These are phyloP conservation scores for Pyrus communis DNA, from an alignment of 306 rosid genomes.

Conservation along the genomic window DNA sequence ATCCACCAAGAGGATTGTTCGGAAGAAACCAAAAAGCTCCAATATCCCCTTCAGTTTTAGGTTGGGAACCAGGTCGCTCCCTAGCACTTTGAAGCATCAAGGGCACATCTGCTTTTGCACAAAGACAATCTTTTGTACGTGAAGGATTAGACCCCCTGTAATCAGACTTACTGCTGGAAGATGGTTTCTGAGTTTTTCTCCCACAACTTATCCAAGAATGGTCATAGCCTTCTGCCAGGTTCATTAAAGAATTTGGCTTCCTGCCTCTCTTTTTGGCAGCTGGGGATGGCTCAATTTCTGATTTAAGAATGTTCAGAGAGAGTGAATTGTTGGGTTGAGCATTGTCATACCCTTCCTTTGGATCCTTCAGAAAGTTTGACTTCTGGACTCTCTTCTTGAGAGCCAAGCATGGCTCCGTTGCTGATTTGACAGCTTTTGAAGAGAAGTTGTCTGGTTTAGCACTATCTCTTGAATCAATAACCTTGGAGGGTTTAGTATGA, in stretches of 20 bases:
- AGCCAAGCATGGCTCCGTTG: slow-evolving; percentile 19
- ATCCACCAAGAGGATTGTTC: slow-evolving; percentile 12
- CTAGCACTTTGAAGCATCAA: slow-evolving; percentile 12
- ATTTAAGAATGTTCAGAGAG: slow-evolving; percentile 14
- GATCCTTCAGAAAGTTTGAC: slow-evolving; percentile 45
- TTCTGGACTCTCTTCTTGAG: slow-evolving; percentile 50
- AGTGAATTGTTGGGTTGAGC: slow-evolving; percentile 12
- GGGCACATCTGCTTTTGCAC: slow-evolving; percentile 13
- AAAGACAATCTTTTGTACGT: slow-evolving; percentile 16
- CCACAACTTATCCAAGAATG: slow-evolving; percentile 33
- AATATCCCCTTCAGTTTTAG: slow-evolving; percentile 16
- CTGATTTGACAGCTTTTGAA: slow-evolving; percentile 17
- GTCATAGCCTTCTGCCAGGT: slow-evolving; percentile 70
- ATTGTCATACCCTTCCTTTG: slow-evolving; percentile 36
- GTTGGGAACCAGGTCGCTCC: slow-evolving; percentile 14
- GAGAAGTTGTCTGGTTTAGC: slow-evolving; percentile 20
- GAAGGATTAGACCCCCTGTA: slow-evolving; percentile 5
- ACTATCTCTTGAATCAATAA: slow-evolving; percentile 2
- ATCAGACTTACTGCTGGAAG: slow-evolving; percentile 23
- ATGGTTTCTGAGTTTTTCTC: slow-evolving; percentile 18
- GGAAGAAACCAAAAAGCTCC: neutral
- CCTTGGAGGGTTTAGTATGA: slow-evolving; percentile 22
- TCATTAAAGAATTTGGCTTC: slow-evolving; percentile 66
- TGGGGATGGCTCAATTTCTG: slow-evolving; percentile 26
- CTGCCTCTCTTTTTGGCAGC: slow-evolving; percentile 54